A percentile compares a stretch with the other conserved stretches of the same genome.
Evolutionary conservation across 2,329 filamentous ascomycete species (phyloP).

Genomic region (Talaromyces funiculosus): DNA sequence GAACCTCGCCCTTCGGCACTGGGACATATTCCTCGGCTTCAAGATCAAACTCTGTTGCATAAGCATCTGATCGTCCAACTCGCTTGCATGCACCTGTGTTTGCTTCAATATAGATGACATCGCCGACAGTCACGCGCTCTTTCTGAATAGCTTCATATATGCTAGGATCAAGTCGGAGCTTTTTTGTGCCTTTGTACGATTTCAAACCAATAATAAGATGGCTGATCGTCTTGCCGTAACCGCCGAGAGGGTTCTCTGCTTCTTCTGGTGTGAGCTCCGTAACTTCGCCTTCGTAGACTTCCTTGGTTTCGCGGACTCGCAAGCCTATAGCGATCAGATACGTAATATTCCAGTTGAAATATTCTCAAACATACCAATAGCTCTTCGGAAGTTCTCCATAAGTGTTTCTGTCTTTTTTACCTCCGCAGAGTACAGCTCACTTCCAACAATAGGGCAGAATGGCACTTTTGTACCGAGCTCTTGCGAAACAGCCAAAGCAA

Average conservation of each 20-base stretch:
- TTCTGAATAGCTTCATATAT: conserved; percentile 99
- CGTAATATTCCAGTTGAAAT: background rate
- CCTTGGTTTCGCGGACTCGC: conserved; percentile 96
- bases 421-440: conserved; percentile 95
- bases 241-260: conserved; percentile 92
- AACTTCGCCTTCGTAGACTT: conserved; percentile 98
- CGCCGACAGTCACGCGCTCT: conserved; percentile 89
- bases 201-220: conserved; percentile 92
- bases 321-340: conserved; percentile 48
- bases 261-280: conserved; percentile 97
- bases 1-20: conserved; percentile 96
- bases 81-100: conserved; percentile 98
- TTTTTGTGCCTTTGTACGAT: conserved; percentile 95
- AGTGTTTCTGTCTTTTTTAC: conserved; percentile 99
- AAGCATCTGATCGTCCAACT: conserved; percentile 91
- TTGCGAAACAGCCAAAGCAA: conserved; percentile 91
- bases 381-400: conserved; percentile 98
- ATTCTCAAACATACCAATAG: conserved; percentile 61
- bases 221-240: conserved; percentile 95
- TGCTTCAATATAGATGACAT: conserved; percentile 98
- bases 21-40: conserved; percentile 99
- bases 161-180: conserved; percentile 89
- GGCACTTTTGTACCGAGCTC: conserved; percentile 97
- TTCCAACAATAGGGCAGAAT: conserved; percentile 96
- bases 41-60: conserved; percentile 96